Percentiles rank a stretch among this genome's conserved stretches.
Conservation (phyloP, 1,284 basidiomycete genomes). For the Tilletia indica region DNA sequence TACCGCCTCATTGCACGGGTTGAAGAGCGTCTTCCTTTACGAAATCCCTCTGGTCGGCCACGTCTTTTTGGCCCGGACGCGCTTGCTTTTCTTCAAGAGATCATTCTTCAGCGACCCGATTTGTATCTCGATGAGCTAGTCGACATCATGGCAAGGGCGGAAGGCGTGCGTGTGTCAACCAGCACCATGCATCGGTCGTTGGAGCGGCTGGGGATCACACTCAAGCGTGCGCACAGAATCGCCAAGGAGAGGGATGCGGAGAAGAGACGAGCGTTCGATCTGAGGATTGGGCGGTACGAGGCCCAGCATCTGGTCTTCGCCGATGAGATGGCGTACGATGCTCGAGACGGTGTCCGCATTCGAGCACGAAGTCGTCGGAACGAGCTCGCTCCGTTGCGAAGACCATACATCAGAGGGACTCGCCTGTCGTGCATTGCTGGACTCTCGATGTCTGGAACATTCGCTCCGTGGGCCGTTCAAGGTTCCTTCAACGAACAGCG, state of each 20-base stretch:
- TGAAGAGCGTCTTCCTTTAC: no score
- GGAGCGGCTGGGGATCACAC: no score
- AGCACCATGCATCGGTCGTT: no score
- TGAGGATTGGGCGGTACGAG: neutral
- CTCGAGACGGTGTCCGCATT: neutral
- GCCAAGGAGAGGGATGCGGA: conserved; percentile 2
- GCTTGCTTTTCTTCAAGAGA: no score
- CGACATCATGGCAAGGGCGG: no score
- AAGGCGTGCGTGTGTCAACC: no score
- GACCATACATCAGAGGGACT: neutral
- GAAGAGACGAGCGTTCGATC: neutral
- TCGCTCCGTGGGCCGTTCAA: neutral
- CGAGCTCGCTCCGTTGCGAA: neutral
- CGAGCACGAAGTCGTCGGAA: neutral
- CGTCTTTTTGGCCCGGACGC: no score
- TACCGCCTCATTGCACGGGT: no score
- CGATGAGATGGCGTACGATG: neutral
- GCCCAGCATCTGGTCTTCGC: conserved; percentile 10
- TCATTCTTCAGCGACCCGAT: no score
- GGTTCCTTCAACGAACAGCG: neutral
- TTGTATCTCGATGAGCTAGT: no score
- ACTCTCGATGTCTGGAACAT: neutral
- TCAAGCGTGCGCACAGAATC: no score
- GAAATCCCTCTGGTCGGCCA: no score
- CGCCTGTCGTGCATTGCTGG: neutral